Evolutionary conservation across 805 yeast genomes (phyloP).

Genomic region (Starmerella davenportii): DNA sequence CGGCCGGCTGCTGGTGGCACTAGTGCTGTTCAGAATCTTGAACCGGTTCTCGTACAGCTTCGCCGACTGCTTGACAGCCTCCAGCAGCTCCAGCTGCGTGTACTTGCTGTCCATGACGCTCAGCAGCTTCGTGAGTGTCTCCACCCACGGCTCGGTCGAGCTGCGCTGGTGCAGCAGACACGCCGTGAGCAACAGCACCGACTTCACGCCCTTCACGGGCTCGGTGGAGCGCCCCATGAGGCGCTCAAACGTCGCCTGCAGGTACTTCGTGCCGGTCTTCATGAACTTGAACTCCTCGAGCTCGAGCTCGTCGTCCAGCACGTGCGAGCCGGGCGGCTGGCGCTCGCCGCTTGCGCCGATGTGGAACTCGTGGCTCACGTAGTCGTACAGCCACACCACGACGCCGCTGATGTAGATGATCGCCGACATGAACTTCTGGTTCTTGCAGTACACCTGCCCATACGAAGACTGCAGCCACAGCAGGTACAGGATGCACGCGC

Average conservation of each 20-base stretch:
- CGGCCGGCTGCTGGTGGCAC: neutral
- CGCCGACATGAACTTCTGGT: slow-evolving; percentile 17
- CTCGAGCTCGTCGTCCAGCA: slow-evolving; percentile 2
- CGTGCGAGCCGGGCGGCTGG: neutral
- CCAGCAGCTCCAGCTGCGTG: slow-evolving; percentile 5
- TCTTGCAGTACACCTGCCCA: slow-evolving; percentile 12
- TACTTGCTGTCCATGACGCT: slow-evolving; percentile 12
- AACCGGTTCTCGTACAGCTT: slow-evolving; percentile 4
- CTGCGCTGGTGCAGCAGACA: slow-evolving; percentile 15
- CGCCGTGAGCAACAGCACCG: slow-evolving; percentile 14
- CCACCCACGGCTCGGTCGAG: slow-evolving; percentile 11
- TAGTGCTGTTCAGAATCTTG: neutral
- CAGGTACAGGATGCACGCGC: slow-evolving; percentile 17
- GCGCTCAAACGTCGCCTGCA: slow-evolving; percentile 9
- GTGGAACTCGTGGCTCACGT: slow-evolving; percentile 2
- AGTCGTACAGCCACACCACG: slow-evolving; percentile 19
- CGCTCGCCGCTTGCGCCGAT: neutral
- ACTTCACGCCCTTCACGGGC: slow-evolving; percentile 4
- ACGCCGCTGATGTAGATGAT: slow-evolving; percentile 19
- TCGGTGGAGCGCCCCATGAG: slow-evolving; percentile 3
- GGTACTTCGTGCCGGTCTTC: slow-evolving; percentile 16
- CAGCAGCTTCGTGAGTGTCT: slow-evolving; percentile 12
- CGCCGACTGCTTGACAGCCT: slow-evolving; percentile 8
- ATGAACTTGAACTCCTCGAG: slow-evolving; percentile 15
- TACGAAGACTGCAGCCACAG: slow-evolving; percentile 17